A percentile compares a stretch with the other conserved stretches of the same genome.
phyloP scores from a whole-genome alignment of 1,139 yeast species.

The Geotrichum carabidarum region DNA sequence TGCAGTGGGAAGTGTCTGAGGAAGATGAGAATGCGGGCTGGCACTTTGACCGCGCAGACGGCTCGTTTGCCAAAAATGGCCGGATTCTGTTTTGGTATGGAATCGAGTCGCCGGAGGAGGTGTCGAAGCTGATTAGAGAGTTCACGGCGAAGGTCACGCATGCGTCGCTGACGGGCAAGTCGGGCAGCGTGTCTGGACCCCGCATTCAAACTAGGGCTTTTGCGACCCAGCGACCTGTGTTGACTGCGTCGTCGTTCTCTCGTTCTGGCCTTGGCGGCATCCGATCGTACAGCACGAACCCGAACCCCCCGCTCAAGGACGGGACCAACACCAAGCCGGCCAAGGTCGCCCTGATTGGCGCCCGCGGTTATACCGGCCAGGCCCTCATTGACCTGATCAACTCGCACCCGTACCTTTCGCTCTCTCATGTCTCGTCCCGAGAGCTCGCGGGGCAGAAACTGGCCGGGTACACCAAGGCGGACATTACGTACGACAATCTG shows the following conservation, averaged over 20 bases:
- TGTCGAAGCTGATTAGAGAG: slow-evolving; percentile 58
- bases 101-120: slow-evolving; percentile 56
- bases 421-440: slow-evolving; percentile 91
- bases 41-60: slow-evolving; percentile 91
- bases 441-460: slow-evolving; percentile 85
- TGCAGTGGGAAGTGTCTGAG: slow-evolving; percentile 88
- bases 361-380: slow-evolving; percentile 96
- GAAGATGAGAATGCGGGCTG: slow-evolving; percentile 87
- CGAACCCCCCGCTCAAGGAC: slow-evolving; percentile 64
- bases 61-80: slow-evolving; percentile 86
- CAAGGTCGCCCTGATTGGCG: slow-evolving; percentile 91
- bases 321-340: slow-evolving; percentile 59
- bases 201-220: slow-evolving; percentile 31
- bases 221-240: slow-evolving; percentile 31
- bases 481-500: slow-evolving; percentile 76
- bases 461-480: slow-evolving; percentile 76
- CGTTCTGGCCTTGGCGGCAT: slow-evolving; percentile 12
- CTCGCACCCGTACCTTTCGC: slow-evolving; percentile 78
- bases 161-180: slow-evolving; percentile 35
- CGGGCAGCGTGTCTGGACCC: slow-evolving; percentile 27
- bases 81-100: slow-evolving; percentile 95
- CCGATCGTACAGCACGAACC: slow-evolving; percentile 43
- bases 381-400: slow-evolving; percentile 83
- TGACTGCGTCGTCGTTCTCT: slow-evolving; percentile 1
- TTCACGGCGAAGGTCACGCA: slow-evolving; percentile 39